Evolutionary conservation across 2,329 filamentous ascomycete genomes (phyloP).

Genomic region (Fusarium hainanense): DNA sequence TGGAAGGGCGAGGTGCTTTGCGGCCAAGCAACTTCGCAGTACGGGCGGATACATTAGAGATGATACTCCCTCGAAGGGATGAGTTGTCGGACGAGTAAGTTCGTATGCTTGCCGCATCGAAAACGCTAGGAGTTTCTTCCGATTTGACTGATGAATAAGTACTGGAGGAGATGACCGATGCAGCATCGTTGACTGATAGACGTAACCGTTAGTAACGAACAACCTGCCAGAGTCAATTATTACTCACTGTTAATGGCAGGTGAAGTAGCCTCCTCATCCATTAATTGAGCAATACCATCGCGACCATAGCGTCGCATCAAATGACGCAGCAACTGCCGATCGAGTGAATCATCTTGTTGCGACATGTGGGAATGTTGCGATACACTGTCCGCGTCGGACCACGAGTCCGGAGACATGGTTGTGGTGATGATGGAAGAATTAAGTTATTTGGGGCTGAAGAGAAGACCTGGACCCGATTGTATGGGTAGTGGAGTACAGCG

Average conservation of each 20-base stretch:
- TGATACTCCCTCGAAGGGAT: constrained; percentile 54
- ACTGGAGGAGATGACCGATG: constrained; percentile 51
- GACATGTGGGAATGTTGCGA: constrained; percentile 45
- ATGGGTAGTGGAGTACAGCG: constrained; percentile 39
- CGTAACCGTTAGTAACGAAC: constrained; percentile 13
- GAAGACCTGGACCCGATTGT: constrained; percentile 18
- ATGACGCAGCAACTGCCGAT: constrained; percentile 52
- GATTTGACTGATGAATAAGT: constrained; percentile 51
- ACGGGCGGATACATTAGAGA: constrained; percentile 54
- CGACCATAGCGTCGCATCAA: constrained; percentile 50
- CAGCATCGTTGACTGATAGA: constrained; percentile 46
- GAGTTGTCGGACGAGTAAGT: constrained; percentile 56
- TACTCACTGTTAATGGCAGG: constrained; percentile 47
- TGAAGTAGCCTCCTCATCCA: constrained; percentile 49
- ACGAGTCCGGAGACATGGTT: constrained; percentile 48
- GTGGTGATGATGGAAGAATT: constrained; percentile 24
- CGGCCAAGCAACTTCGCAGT: constrained; percentile 52
- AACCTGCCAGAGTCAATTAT: not conserved
- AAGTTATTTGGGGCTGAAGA: constrained; percentile 29
- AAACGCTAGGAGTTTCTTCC: constrained; percentile 52
- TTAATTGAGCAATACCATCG: constrained; percentile 49
- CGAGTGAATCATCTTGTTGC: constrained; percentile 47
- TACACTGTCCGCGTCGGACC: constrained; percentile 48
- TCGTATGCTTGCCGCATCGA: constrained; percentile 52
- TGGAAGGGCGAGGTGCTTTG: constrained; percentile 42